Percentiles rank a stretch among this genome's conserved stretches.
phyloP scores from a whole-genome alignment of 2,329 filamentous ascomycete species.

The Colletotrichum paranaense region DNA sequence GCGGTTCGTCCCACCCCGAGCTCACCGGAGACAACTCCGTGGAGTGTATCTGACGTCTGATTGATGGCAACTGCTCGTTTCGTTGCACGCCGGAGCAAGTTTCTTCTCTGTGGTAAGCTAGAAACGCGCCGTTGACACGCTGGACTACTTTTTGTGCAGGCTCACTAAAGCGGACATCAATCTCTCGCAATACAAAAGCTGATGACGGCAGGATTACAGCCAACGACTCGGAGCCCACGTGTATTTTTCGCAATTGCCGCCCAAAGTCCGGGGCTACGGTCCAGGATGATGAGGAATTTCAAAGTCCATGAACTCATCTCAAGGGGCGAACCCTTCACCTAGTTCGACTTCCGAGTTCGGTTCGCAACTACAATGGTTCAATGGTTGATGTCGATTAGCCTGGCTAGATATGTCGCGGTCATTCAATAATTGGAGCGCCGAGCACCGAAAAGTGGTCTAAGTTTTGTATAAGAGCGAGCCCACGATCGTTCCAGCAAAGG shows the following conservation, averaged over 20 bases:
- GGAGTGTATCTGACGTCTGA: slow-evolving; percentile 19
- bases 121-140: neutral
- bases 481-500: neutral
- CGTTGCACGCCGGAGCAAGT: neutral
- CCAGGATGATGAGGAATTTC: neutral
- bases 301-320: neutral
- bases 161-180: neutral
- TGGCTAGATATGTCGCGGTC: neutral
- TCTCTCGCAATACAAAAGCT: neutral
- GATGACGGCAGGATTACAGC: slow-evolving; percentile 33
- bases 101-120: neutral
- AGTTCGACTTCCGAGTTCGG: neutral
- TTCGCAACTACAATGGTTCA: neutral
- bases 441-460: neutral
- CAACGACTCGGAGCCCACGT: slow-evolving; percentile 18
- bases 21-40: slow-evolving; percentile 18
- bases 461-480: slow-evolving; percentile 6
- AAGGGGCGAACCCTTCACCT: neutral
- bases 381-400: too few relatives aligned
- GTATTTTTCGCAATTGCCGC: neutral
- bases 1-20: neutral
- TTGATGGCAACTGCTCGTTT: neutral
- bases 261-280: neutral
- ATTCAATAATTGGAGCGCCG: neutral
- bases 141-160: too few relatives aligned